These are phyloP conservation scores for Ceratocystis cubensis DNA, from an alignment of 2,329 filamentous ascomycete species.

Conservation along the genomic window DNA sequence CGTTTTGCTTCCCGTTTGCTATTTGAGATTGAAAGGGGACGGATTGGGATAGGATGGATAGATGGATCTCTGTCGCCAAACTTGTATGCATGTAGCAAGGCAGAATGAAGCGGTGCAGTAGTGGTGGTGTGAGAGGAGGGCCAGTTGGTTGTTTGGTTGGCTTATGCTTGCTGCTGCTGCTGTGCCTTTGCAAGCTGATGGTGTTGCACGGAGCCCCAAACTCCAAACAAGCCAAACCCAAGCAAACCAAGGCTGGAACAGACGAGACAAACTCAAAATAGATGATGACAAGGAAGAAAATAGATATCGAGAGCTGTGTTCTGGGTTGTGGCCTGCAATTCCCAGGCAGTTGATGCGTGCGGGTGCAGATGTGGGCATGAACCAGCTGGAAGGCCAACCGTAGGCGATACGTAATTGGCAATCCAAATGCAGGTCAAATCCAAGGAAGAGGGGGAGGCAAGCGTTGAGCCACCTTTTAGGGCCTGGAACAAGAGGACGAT, in stretches of 20 bases:
- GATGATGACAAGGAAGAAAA: neutral
- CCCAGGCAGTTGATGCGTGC: neutral
- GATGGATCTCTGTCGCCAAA: too few relatives aligned
- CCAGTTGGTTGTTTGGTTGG: too few relatives aligned
- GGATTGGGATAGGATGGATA: too few relatives aligned
- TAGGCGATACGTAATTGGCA: constrained; percentile 1
- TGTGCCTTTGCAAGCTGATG: neutral
- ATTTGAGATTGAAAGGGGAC: too few relatives aligned
- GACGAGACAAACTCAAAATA: constrained; percentile 5
- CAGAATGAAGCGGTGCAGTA: too few relatives aligned
- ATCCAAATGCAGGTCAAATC: constrained; percentile 1
- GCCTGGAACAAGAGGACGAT: constrained; percentile 7
- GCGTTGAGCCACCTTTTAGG: neutral
- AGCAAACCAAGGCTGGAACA: constrained; percentile 3
- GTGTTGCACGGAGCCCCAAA: constrained; percentile 6
- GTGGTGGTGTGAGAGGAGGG: too few relatives aligned
- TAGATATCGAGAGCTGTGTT: neutral
- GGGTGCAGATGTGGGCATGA: neutral
- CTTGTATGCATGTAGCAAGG: neutral
- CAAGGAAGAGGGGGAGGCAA: neutral
- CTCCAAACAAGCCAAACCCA: constrained; percentile 11
- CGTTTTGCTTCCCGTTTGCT: neutral
- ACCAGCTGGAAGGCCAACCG: neutral
- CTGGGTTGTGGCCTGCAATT: neutral
- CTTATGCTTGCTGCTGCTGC: neutral